phyloP scores from a whole-genome alignment of 2,329 filamentous ascomycete species.

The Mollisiaceae sp. region DNA sequence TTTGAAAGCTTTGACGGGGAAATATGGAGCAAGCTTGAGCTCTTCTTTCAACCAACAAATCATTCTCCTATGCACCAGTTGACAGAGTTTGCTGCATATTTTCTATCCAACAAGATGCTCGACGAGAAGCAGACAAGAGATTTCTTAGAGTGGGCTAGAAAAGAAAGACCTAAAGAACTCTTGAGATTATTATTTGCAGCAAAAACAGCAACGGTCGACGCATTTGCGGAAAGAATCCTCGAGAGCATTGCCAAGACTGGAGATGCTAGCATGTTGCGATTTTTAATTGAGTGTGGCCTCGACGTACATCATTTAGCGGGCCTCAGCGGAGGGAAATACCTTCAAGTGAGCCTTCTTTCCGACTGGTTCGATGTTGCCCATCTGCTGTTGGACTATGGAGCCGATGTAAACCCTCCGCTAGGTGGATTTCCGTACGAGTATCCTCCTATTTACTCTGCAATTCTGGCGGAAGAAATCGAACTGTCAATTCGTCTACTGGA shows the following conservation, averaged over 20 bases:
- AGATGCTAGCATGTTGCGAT: not conserved
- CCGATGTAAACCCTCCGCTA: not conserved
- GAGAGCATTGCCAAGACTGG: not conserved
- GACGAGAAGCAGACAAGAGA: not conserved
- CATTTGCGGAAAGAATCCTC: not conserved
- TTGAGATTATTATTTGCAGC: not conserved
- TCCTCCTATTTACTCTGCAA: not conserved
- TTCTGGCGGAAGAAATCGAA: not conserved
- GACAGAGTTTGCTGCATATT: not conserved
- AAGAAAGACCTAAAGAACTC: not conserved
- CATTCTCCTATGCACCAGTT: not conserved
- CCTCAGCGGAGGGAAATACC: not conserved
- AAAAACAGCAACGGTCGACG: not conserved
- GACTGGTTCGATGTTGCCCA: constrained; percentile 8
- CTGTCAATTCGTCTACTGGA: not conserved
- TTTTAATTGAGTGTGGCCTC: not conserved
- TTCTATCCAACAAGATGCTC: not conserved
- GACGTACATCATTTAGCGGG: not conserved
- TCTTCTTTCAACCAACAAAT: not conserved
- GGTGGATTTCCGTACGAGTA: not conserved
- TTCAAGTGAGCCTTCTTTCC: not conserved
- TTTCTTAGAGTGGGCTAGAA: not conserved
- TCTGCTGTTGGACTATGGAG: not conserved
- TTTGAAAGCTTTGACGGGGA: not conserved
- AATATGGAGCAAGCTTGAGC: not conserved